phyloP scores from a whole-genome alignment of 1,284 basidiomycete genomes.

The Naganishia liquefaciens region DNA sequence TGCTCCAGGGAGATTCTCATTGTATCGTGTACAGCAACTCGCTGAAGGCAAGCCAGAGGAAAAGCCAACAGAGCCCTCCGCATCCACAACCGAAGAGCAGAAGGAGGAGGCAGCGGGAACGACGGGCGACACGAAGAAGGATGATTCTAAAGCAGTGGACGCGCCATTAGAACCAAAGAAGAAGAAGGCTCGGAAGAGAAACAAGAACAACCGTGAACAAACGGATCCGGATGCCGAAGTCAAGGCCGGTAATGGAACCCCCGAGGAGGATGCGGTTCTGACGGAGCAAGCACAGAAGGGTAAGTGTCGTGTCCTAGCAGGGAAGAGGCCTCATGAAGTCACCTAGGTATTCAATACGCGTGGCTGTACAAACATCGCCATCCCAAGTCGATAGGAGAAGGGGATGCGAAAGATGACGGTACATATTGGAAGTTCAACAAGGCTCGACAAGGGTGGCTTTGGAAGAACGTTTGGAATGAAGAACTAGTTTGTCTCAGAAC shows the following conservation, averaged over 20 bases:
- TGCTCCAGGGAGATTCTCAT: not conserved
- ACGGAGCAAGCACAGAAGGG: conserved; percentile 30
- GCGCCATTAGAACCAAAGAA: conserved; percentile 9
- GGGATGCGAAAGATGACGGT: conserved; percentile 24
- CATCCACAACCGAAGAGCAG: not conserved
- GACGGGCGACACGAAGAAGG: not conserved
- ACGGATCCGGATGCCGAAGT: not conserved
- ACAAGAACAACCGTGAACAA: conserved; percentile 21
- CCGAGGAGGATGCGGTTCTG: conserved; percentile 18
- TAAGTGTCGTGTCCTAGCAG: not conserved
- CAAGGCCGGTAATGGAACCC: conserved; percentile 18
- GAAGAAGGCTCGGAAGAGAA: conserved; percentile 26
- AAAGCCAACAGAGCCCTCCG: not conserved
- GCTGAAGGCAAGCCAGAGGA: not conserved
- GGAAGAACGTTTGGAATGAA: conserved; percentile 25
- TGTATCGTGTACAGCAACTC: not conserved
- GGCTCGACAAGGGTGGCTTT: conserved; percentile 29
- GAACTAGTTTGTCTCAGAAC: not conserved
- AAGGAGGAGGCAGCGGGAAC: not conserved
- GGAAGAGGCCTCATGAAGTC: not conserved
- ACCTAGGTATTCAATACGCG: conserved; percentile 26
- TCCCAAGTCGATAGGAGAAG: conserved; percentile 7
- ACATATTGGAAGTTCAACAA: conserved; percentile 32
- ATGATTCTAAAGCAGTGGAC: not conserved
- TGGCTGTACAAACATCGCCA: conserved; percentile 20